These are phyloP conservation scores for Mangifera indica DNA, from an alignment of 345 rosid genomes.

Conservation along the genomic window DNA sequence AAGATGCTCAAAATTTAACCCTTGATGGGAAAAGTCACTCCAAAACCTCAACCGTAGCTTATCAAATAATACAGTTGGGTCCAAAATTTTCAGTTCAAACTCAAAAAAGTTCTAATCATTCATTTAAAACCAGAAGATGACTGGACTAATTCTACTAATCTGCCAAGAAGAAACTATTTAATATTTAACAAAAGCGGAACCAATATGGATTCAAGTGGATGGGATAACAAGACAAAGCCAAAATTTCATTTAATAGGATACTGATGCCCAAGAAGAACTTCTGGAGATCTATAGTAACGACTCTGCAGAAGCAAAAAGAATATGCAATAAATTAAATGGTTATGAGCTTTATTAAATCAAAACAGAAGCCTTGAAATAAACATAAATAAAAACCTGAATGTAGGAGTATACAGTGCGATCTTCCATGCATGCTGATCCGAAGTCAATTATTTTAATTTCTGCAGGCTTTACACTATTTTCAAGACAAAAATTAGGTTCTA, in stretches of 20 bases:
- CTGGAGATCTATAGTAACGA: conserved; percentile 98
- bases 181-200: conserved; percentile 3
- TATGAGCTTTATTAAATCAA: conserved; percentile 19
- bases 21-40: not conserved
- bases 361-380: not conserved
- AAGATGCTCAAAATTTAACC: not conserved
- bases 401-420: conserved; percentile 97
- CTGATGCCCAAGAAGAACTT: conserved; percentile 97
- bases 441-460: conserved; percentile 95
- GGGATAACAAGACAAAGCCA: conserved; percentile 3
- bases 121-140: not conserved
- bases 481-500: conserved; percentile 23
- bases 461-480: conserved; percentile 80
- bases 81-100: not conserved
- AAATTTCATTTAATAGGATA: conserved; percentile 56
- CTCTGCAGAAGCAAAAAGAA: conserved; percentile 65
- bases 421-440: conserved; percentile 99
- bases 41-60: not conserved
- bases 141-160: not conserved
- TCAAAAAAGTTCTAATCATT: not conserved
- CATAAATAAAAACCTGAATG: conserved; percentile 67
- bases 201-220: not conserved
- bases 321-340: conserved; percentile 18
- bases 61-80: not conserved
- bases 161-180: not conserved